Conservation (phyloP, 2,329 filamentous ascomycete species). For the Plectosphaerella plurivora region DNA sequence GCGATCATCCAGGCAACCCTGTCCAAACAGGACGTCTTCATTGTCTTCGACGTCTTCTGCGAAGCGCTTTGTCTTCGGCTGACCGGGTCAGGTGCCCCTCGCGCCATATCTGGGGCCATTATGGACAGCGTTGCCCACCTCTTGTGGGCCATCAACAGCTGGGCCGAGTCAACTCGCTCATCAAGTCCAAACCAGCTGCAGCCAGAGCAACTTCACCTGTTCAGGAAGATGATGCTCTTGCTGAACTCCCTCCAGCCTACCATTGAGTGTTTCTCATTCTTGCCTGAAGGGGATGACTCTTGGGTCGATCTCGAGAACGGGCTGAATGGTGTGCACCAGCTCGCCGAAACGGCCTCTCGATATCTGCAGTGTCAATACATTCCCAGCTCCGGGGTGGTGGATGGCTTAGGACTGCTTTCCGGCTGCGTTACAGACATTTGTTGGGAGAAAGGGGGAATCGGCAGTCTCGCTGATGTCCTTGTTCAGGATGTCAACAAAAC, state of each 20-base stretch:
- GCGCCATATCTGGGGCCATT: conserved; percentile 28
- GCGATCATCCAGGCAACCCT: conserved; percentile 39
- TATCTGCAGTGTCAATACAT: conserved; percentile 5
- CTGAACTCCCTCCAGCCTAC: conserved; percentile 13
- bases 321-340: conserved; percentile 1
- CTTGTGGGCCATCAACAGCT: conserved; percentile 16
- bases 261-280: conserved; percentile 11
- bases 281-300: background rate
- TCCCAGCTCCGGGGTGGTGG: background rate
- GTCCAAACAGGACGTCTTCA: conserved; percentile 31
- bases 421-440: conserved; percentile 6
- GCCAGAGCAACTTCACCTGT: conserved; percentile 16
- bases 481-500: conserved; percentile 37
- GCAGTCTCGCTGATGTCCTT: conserved; percentile 37
- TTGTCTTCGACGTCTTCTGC: conserved; percentile 46
- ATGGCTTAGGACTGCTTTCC: conserved; percentile 13
- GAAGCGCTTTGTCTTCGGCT: conserved; percentile 35
- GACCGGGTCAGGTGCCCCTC: conserved; percentile 25
- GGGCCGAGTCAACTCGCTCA: conserved; percentile 9
- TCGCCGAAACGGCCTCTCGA: conserved; percentile 5
- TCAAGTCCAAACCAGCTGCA: conserved; percentile 6
- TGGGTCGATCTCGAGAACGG: conserved; percentile 7
- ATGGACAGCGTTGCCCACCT: conserved; percentile 21
- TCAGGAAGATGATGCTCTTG: conserved; percentile 12
- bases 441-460: conserved; percentile 22